These are phyloP conservation scores for Zizania latifolia DNA, from an alignment of 176 grass and related monocot genomes.

Conservation along the genomic window DNA sequence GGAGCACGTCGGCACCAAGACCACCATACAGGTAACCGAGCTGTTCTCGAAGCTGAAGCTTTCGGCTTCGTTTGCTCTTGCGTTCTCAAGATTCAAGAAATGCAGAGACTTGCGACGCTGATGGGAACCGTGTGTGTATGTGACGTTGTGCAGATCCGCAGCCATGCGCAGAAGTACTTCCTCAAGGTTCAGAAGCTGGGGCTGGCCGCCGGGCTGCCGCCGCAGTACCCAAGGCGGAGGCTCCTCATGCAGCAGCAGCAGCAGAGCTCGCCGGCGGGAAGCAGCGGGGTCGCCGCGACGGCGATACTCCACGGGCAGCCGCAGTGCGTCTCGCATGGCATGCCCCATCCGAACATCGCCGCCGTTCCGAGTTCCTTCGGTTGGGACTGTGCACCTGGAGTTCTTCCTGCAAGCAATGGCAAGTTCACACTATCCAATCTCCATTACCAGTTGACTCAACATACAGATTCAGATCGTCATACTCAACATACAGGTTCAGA, in stretches of 20 bases:
- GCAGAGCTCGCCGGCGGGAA: background rate
- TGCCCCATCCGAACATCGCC: background rate
- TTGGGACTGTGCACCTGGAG: conserved; percentile 31
- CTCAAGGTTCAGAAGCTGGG: conserved; percentile 83
- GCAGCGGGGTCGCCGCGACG: background rate
- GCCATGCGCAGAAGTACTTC: conserved; percentile 97
- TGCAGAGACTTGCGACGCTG: background rate
- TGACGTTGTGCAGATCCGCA: conserved; percentile 60
- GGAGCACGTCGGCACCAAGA: conserved; percentile 87
- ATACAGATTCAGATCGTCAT: background rate
- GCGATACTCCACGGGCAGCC: conserved; percentile 3
- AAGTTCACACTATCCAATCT: background rate
- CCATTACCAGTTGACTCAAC: background rate
- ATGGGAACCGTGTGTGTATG: background rate
- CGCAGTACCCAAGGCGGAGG: conserved; percentile 49
- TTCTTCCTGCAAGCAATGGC: conserved; percentile 11
- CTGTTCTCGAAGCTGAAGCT: background rate
- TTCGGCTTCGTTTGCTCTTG: background rate
- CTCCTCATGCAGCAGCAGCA: conserved; percentile 16
- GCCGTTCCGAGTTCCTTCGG: conserved; percentile 9
- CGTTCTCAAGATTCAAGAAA: background rate
- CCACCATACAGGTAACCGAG: conserved; percentile 48
- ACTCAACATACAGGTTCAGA: background rate
- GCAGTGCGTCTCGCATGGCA: background rate
- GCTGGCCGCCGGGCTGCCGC: conserved; percentile 59